Evolutionary conservation across 306 rosid species (phyloP).

Genomic region (Alnus glutinosa): DNA sequence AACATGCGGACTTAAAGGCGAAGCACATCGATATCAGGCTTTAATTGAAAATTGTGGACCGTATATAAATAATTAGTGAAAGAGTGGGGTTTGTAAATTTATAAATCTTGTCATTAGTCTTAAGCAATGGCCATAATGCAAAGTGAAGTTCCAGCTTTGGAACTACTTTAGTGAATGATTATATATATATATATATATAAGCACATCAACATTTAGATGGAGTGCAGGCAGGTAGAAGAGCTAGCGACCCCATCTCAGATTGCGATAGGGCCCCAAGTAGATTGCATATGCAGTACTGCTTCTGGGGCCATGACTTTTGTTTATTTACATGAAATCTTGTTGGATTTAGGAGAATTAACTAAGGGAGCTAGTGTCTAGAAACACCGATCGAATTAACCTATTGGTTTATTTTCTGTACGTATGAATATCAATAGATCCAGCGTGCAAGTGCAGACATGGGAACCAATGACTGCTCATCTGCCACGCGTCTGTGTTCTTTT

Average conservation of each 20-base stretch:
- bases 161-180: not conserved
- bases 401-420: not conserved
- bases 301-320: no score
- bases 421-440: not conserved
- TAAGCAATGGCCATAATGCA: slow-evolving; percentile 19
- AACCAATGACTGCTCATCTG: slow-evolving; percentile 6
- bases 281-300: no score
- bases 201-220: not conserved
- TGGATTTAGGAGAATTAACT: not conserved
- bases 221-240: not conserved
- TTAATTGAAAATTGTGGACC: not conserved
- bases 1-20: not conserved
- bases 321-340: not conserved
- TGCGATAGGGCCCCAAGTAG: not conserved
- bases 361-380: not conserved
- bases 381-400: not conserved
- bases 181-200: no score
- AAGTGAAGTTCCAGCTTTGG: slow-evolving; percentile 37
- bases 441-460: not conserved
- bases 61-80: not conserved
- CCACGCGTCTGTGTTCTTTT: slow-evolving; percentile 3
- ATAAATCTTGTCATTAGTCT: slow-evolving; percentile 19
- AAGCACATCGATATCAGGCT: not conserved
- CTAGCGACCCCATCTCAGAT: not conserved
- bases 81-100: slow-evolving; percentile 24